These are phyloP conservation scores for Phytophthora cactorum DNA, from an alignment of 352 stramenopile genomes.

Conservation along the genomic window DNA sequence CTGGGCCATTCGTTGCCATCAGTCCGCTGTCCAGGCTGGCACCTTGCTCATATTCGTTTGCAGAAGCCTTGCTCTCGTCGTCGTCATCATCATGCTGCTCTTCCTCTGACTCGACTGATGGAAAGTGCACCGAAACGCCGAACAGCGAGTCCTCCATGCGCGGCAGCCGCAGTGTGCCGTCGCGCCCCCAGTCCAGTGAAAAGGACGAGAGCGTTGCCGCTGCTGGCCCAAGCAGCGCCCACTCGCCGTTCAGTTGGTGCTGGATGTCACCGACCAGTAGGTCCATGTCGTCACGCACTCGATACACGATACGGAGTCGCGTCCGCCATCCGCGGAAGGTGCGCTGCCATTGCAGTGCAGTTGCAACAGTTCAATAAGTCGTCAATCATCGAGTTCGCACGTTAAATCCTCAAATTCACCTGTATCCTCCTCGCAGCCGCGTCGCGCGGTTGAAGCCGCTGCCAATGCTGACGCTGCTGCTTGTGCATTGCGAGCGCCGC, in stretches of 20 bases:
- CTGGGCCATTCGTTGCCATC: constrained; percentile 3
- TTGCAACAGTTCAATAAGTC: constrained; percentile 7
- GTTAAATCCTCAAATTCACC: constrained; percentile 22
- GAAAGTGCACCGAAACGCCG: constrained; percentile 39
- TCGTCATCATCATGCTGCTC: constrained; percentile 7
- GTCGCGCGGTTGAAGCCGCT: constrained; percentile 20
- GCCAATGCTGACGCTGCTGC: constrained; percentile 2
- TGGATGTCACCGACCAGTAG: constrained; percentile 50
- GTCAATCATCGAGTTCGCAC: constrained; percentile 1
- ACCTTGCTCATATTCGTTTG: constrained; percentile 12
- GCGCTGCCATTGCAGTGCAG: constrained; percentile 31
- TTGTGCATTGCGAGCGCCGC: constrained; percentile 16
- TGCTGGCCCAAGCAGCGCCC: constrained; percentile 31
- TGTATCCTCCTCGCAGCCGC: constrained; percentile 32
- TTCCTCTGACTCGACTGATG: constrained; percentile 10
- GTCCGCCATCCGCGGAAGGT: constrained; percentile 64
- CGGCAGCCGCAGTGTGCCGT: constrained; percentile 43
- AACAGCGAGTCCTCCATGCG: constrained; percentile 53
- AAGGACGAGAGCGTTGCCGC: constrained; percentile 13
- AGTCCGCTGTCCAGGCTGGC: constrained; percentile 1
- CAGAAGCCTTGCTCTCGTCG: background rate
- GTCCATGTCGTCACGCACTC: constrained; percentile 51
- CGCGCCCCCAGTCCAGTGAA: constrained; percentile 34
- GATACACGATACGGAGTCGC: constrained; percentile 51
- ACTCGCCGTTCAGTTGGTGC: constrained; percentile 41